phyloP scores from a whole-genome alignment of 2,329 filamentous ascomycete species.

The Neonectria sp. region DNA sequence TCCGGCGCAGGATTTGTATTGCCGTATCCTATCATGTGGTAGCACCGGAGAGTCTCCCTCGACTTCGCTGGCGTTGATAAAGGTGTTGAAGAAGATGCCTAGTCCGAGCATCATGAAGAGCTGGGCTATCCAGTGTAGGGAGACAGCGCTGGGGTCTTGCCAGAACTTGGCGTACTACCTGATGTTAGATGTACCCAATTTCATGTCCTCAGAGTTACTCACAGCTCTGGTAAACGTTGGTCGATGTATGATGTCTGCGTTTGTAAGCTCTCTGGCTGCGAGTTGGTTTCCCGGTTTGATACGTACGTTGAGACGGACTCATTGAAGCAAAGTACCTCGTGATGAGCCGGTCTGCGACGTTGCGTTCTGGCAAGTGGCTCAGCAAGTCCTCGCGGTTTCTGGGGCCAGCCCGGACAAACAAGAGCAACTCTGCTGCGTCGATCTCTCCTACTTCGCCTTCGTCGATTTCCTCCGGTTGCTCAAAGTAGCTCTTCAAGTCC shows the following conservation, averaged over 20 bases:
- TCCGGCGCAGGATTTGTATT: constrained; percentile 65
- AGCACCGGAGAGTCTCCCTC: constrained; percentile 56
- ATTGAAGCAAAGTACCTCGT: constrained; percentile 68
- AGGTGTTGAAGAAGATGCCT: constrained; percentile 62
- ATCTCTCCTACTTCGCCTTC: constrained; percentile 55
- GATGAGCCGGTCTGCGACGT: constrained; percentile 65
- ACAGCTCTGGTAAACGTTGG: constrained; percentile 66
- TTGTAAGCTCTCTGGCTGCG: constrained; percentile 19
- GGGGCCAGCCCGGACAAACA: constrained; percentile 58
- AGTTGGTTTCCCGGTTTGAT: background rate
- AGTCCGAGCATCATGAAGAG: constrained; percentile 64
- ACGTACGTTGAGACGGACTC: constrained; percentile 66
- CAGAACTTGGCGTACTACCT: constrained; percentile 66
- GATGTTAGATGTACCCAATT: constrained; percentile 18
- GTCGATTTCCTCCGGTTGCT: constrained; percentile 59
- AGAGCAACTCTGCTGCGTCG: constrained; percentile 59
- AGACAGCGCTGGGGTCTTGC: constrained; percentile 55
- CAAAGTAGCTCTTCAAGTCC: constrained; percentile 71
- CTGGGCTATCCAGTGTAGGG: constrained; percentile 65
- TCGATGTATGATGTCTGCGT: constrained; percentile 66
- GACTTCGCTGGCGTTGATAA: constrained; percentile 61
- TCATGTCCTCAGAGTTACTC: constrained; percentile 29
- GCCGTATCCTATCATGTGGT: constrained; percentile 61
- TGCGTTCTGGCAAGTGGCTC: constrained; percentile 61
- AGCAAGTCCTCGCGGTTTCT: constrained; percentile 63